Base-by-base conservation (phyloP, 768 basidiomycete species). In the Tubosaeta sp. region DNA sequence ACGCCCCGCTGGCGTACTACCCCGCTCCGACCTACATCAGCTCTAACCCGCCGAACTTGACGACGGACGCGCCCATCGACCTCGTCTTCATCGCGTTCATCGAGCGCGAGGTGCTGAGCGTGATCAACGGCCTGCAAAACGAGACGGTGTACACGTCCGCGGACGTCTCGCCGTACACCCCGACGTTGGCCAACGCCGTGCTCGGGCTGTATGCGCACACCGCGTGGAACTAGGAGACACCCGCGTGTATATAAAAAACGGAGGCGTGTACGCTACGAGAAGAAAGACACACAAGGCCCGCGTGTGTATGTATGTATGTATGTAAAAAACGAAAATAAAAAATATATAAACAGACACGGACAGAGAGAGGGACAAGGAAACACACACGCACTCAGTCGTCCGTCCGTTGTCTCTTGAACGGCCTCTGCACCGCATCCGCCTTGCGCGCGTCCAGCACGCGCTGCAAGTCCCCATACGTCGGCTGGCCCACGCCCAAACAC, bases 81-180 rank as follows among this genome's bases (percentile, higher is more conserved):
- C 76, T 92, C 19, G 83, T 91, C 32, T 92, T 91, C 65, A 74
- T 85, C 43, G 74, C 84, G 65, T 91, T 89, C 66, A 82, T 90
- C 61, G 71, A 76, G 60, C 49, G 60, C 6, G 71, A 79, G 55
- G 61, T 87, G 26, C 55, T 88, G 52, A 37, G 56, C 5, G 76
- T 80, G 26, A 62, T 90, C 47, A 91, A 91, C 59, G 33, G 45
- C 1, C 61, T 84, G 22, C 82, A 86, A 69, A 75, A 39, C 7
- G 62, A 56, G 26, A 79, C 71, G 65, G 73, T 62, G 4, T 90
- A 79, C 60, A 77, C 78, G 3, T 59, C 63, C 0, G 60, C 71
- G 11, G 83, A 91, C 61, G 79, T 84, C 1, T 51, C 59, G 32
- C n/a, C 58, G 32, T 91, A 90, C 65, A 79, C 80, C 32, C 66